These are phyloP conservation scores for Eleusine coracana DNA, from an alignment of 176 grass and related monocot species.

Conservation along the genomic window DNA sequence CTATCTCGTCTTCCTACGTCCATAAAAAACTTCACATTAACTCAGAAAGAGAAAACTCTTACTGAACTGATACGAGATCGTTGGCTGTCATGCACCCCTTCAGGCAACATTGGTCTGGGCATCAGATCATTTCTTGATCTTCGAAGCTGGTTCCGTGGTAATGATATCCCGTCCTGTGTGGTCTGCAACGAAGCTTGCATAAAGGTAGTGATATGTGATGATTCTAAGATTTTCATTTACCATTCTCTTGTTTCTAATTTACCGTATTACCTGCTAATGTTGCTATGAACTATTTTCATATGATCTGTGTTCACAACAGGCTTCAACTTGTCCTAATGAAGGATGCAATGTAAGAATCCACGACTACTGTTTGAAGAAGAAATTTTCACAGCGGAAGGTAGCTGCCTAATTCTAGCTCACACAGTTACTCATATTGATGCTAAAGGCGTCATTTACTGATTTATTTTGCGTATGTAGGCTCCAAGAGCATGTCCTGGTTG, in stretches of 20 bases:
- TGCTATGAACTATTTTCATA: neutral
- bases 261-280: neutral
- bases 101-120: conserved; percentile 75
- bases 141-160: conserved; percentile 73
- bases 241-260: neutral
- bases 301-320: conserved; percentile 49
- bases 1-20: conserved; percentile 57
- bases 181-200: conserved; percentile 96
- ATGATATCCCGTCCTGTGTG: conserved; percentile 75
- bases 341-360: conserved; percentile 82
- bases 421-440: conserved; percentile 3
- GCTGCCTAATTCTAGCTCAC: neutral
- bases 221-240: neutral
- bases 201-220: conserved; percentile 50
- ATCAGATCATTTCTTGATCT: conserved; percentile 90
- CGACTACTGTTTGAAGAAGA: conserved; percentile 86
- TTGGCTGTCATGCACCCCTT: conserved; percentile 65
- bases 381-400: conserved; percentile 72
- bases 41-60: conserved; percentile 86
- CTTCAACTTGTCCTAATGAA: conserved; percentile 66
- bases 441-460: neutral
- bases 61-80: conserved; percentile 70
- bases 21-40: conserved; percentile 73
- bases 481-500: conserved; percentile 42
- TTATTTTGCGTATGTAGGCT: conserved; percentile 41